phyloP scores from a whole-genome alignment of 2,329 filamentous ascomycete genomes.

The Hymenoscyphus fraxineus region DNA sequence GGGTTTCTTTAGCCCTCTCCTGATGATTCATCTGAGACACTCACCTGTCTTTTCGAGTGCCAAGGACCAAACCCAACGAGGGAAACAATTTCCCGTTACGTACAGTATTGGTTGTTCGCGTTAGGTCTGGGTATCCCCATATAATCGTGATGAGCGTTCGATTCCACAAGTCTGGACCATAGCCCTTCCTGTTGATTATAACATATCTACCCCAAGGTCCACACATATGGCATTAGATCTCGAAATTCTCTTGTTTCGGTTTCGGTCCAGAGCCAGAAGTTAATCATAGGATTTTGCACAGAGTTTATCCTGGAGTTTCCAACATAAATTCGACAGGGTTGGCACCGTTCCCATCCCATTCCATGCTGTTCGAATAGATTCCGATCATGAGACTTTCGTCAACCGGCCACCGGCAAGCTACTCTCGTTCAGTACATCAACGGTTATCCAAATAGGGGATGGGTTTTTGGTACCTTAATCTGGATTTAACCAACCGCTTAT shows the following conservation, averaged over 20 bases:
- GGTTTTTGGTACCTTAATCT: background rate
- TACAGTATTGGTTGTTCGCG: background rate
- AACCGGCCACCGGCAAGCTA: background rate
- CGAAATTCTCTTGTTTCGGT: background rate
- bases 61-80: background rate
- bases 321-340: background rate
- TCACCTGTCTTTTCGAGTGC: background rate
- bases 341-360: background rate
- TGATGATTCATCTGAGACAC: background rate
- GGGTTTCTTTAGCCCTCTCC: background rate
- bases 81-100: background rate
- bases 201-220: conserved; percentile 2
- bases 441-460: background rate
- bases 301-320: background rate
- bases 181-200: background rate
- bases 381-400: background rate
- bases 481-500: background rate
- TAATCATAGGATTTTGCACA: background rate
- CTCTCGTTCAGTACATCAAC: background rate
- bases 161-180: background rate
- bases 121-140: background rate
- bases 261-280: background rate
- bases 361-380: background rate
- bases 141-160: background rate
- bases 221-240: conserved; percentile 2